Evolutionary conservation across 1,139 yeast species (phyloP), one percentile per base, ranked within the genome.

Genomic region (Sugiyamaella grinbergsii): DNA sequence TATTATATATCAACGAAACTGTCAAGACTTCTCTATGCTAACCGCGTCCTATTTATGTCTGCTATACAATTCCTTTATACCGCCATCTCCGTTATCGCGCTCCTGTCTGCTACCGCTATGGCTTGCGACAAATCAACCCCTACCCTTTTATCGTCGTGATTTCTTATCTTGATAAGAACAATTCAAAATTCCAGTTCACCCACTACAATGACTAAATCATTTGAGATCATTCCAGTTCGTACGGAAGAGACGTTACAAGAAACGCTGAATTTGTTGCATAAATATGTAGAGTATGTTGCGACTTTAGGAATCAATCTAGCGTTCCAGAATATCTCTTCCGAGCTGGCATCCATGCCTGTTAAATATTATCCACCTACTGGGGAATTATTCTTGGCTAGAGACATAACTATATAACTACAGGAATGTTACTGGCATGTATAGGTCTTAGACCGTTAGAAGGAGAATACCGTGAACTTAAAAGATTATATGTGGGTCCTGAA

Each of bases 281-380:
- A 34, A 16, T 47, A 47, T 31, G 28, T 37, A 16, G 31, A 37
- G 11, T 37, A 37, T 37, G 41, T 20, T n/a, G 45, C 23, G 20
- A 29, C 44, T 15, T 32, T 47, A 16, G 45, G 50, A 7, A 16
- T 39, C 7, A 43, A 33, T 23, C 20, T 47, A 23, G 20, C 46
- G 5, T 47, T 29, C 31, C 50, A 47, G 36, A 31, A 47, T 18
- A 40, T 39, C 15, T 29, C 42, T 3, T 10, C 31, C 8, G 50
- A 47, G 19, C 13, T 47, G 34, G 45, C 32, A 3, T 22, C 34
- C 19, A 26, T 40, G 34, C 45, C 45, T 5, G 45, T 31, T 11
- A 47, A 47, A 40, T 47, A 47, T 31, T 23, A 32, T 6, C 45
- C 45, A 7, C 41, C 45, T 16, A 22, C 28, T 10, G 50, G 50